Conservation (phyloP, 1,139 yeast species). For the Tardiomyces digboiensis region DNA sequence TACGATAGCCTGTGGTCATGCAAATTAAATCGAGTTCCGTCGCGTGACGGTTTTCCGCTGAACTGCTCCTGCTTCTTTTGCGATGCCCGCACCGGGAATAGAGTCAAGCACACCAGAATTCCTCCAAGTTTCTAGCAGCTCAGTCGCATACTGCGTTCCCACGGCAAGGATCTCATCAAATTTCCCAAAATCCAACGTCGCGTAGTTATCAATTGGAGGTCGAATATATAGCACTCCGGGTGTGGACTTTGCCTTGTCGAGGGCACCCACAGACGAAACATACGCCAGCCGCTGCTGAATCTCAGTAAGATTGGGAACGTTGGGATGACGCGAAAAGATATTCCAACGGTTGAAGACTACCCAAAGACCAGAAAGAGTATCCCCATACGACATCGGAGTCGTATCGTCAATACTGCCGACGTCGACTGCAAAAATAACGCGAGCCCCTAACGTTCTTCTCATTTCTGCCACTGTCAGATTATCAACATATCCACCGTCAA, state of each 20-base stretch:
- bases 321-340: slow-evolving; percentile 80
- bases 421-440: slow-evolving; percentile 87
- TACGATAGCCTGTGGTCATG: neutral
- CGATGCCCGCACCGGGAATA: slow-evolving; percentile 43
- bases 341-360: slow-evolving; percentile 82
- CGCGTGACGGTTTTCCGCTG: slow-evolving; percentile 20
- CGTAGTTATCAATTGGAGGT: slow-evolving; percentile 90
- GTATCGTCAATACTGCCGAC: slow-evolving; percentile 94
- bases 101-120: slow-evolving; percentile 46
- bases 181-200: slow-evolving; percentile 85
- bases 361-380: slow-evolving; percentile 89
- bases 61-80: slow-evolving; percentile 5
- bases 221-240: slow-evolving; percentile 86
- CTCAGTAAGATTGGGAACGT: slow-evolving; percentile 91
- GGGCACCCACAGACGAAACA: slow-evolving; percentile 90
- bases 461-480: slow-evolving; percentile 88
- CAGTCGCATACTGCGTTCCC: slow-evolving; percentile 68
- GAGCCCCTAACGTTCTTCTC: slow-evolving; percentile 75
- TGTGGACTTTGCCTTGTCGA: slow-evolving; percentile 75
- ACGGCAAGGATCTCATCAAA: slow-evolving; percentile 83
- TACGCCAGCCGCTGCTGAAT: slow-evolving; percentile 90
- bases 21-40: slow-evolving; percentile 48
- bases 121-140: slow-evolving; percentile 44
- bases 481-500: slow-evolving; percentile 96
- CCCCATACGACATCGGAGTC: slow-evolving; percentile 88